Conservation (phyloP, 306 rosid species). For the Aeschynomene evenia region DNA sequence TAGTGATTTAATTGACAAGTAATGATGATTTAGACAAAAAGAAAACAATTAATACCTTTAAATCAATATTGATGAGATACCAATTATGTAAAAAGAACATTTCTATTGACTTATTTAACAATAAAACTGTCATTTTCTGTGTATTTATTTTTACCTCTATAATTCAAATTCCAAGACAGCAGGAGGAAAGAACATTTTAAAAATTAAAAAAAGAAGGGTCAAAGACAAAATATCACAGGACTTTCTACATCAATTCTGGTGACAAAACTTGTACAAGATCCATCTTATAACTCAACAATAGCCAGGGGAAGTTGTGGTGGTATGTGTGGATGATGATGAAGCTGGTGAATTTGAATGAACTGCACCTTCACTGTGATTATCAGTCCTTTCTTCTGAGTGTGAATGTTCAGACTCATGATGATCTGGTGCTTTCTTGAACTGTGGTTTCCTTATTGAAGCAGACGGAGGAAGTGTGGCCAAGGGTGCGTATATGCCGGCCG, state of each 20-base stretch:
- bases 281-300: conserved; percentile 27
- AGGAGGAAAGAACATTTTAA: conserved; percentile 3
- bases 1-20: too few relatives aligned
- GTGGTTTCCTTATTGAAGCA: conserved; percentile 30
- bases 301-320: conserved; percentile 46
- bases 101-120: conserved; percentile 36
- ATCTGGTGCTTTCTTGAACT: conserved; percentile 26
- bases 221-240: conserved; percentile 25
- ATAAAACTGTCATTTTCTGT: conserved; percentile 42
- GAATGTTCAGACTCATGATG: conserved; percentile 21
- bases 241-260: conserved; percentile 32
- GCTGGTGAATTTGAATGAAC: conserved; percentile 63
- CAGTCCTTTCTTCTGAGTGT: conserved; percentile 50
- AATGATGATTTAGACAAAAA: too few relatives aligned
- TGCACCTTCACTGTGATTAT: conserved; percentile 50
- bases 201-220: background rate
- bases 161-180: conserved; percentile 25
- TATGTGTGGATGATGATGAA: conserved; percentile 75
- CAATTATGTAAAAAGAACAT: too few relatives aligned
- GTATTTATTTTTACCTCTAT: conserved; percentile 29
- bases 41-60: too few relatives aligned
- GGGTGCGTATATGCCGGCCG: conserved; percentile 58
- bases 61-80: too few relatives aligned
- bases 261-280: conserved; percentile 40
- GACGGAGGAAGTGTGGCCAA: conserved; percentile 48